Conservation (phyloP, 2,329 filamentous ascomycete species). For the Penicillium brevicompactum region DNA sequence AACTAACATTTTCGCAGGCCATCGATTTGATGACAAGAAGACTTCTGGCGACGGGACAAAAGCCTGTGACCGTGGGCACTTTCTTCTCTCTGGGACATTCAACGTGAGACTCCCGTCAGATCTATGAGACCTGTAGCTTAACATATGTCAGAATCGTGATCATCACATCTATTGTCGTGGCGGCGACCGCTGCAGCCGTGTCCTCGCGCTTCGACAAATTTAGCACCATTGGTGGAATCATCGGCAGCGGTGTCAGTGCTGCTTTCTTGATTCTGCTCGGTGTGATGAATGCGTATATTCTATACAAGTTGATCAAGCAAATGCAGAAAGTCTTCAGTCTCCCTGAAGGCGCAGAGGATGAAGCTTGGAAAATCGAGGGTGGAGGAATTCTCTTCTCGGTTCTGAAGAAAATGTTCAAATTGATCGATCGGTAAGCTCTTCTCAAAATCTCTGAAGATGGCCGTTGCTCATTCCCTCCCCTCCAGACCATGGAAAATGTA, state of each 20-base stretch:
- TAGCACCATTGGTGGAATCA: constrained; percentile 77
- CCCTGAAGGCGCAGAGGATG: constrained; percentile 48
- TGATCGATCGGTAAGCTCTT: constrained; percentile 57
- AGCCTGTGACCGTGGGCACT: constrained; percentile 87
- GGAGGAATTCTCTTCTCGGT: constrained; percentile 73
- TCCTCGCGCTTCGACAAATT: constrained; percentile 80
- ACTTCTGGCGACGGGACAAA: constrained; percentile 80
- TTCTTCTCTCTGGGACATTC: constrained; percentile 94
- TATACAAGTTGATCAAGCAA: constrained; percentile 73
- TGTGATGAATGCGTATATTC: constrained; percentile 80
- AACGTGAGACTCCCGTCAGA: constrained; percentile 52
- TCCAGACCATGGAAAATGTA: constrained; percentile 85
- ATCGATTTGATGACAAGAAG: constrained; percentile 95
- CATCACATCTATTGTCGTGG: constrained; percentile 86
- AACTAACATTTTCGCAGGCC: constrained; percentile 56
- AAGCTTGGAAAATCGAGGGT: constrained; percentile 70
- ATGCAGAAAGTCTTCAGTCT: constrained; percentile 63
- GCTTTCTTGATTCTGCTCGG: constrained; percentile 81
- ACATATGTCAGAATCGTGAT: constrained; percentile 67
- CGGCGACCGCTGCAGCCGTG: constrained; percentile 83
- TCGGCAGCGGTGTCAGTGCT: constrained; percentile 85
- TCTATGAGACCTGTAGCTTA: not conserved
- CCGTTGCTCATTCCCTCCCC: not conserved
- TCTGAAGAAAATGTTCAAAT: constrained; percentile 73
- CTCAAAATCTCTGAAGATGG: not conserved